phyloP scores from a whole-genome alignment of 2,329 filamentous ascomycete genomes.

The Diplodia intermedia region DNA sequence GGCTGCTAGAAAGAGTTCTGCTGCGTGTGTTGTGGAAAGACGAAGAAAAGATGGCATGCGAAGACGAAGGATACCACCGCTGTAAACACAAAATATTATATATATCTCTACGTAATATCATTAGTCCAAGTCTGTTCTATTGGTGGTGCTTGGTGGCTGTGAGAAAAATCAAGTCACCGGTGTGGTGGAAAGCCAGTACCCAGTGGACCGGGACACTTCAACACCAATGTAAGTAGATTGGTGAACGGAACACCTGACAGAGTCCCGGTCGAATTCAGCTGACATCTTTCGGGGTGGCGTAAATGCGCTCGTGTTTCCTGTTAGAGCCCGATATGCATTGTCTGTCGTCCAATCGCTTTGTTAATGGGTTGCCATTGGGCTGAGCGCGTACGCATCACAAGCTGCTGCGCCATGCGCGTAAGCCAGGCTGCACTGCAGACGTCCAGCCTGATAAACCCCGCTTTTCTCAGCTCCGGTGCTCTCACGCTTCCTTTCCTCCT shows the following conservation, averaged over 20 bases:
- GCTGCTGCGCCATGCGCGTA: slow-evolving; percentile 8
- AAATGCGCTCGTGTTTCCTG: too few species aligned
- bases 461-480: neutral
- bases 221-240: too few species aligned
- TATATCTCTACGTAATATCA: slow-evolving; percentile 5
- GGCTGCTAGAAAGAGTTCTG: neutral
- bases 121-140: neutral
- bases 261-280: too few species aligned
- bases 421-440: neutral
- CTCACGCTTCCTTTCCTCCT: neutral
- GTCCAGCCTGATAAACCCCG: neutral
- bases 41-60: neutral
- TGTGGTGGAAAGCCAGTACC: too few species aligned
- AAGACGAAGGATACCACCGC: neutral
- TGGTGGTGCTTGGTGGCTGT: neutral
- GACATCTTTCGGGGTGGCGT: too few species aligned
- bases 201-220: too few species aligned
- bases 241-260: too few species aligned
- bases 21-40: neutral
- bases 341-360: neutral
- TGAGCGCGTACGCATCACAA: neutral
- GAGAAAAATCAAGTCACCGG: too few species aligned
- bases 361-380: neutral
- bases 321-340: neutral
- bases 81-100: neutral